phyloP scores from a whole-genome alignment of 2,329 filamentous ascomycete species.

The Colletotrichum liaoningense region DNA sequence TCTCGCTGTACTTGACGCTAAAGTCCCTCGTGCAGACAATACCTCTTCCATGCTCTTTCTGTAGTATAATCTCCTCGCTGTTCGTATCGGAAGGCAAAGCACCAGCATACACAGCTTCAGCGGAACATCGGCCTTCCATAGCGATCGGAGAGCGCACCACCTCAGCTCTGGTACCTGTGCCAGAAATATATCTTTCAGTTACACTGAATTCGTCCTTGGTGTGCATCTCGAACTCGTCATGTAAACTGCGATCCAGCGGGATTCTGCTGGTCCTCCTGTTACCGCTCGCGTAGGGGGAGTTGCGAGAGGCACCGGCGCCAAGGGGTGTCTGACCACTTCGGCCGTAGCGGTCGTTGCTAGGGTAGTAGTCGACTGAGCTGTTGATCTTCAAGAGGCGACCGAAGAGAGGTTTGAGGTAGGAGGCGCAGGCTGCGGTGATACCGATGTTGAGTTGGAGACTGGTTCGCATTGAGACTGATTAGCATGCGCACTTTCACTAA shows the following conservation, averaged over 20 bases:
- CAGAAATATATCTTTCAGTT: not conserved
- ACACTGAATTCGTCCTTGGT: not conserved
- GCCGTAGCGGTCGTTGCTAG: conserved; percentile 9
- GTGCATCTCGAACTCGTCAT: conserved; percentile 10
- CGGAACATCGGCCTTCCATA: not conserved
- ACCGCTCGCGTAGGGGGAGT: not conserved
- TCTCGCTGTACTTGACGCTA: conserved; percentile 7
- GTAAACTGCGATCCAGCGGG: not conserved
- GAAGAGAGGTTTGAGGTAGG: conserved; percentile 51
- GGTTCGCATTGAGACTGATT: conserved; percentile 1
- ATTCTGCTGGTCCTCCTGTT: not conserved
- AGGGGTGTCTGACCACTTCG: conserved; percentile 12
- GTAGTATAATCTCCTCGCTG: conserved; percentile 21
- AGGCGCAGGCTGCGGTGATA: conserved; percentile 52
- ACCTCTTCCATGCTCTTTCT: not conserved
- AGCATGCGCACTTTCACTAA: too few relatives aligned
- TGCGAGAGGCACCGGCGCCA: not conserved
- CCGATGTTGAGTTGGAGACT: conserved; percentile 54
- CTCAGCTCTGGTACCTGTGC: not conserved
- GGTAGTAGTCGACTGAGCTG: conserved; percentile 29
- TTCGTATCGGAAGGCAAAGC: conserved; percentile 7
- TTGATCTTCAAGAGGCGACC: conserved; percentile 41
- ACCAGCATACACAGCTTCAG: not conserved
- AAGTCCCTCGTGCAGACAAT: conserved; percentile 13
- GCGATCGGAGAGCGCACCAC: not conserved